phyloP scores from a whole-genome alignment of 1,284 basidiomycete genomes.

The Moniliella sp. region DNA sequence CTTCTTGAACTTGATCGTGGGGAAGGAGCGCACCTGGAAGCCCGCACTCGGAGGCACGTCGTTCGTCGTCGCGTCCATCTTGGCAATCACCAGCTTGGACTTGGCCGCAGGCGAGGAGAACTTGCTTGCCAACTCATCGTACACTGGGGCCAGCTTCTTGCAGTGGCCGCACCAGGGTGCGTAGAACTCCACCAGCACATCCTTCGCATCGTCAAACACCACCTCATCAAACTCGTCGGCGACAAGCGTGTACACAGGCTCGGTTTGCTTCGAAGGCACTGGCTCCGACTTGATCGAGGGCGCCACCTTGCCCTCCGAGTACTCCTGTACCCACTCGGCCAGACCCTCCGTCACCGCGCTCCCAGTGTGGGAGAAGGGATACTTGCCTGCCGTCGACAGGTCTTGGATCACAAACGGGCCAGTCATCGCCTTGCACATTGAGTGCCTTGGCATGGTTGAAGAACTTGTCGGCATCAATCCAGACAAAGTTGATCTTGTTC shows the following conservation, averaged over 20 bases:
- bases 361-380: conserved; percentile 52
- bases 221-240: conserved; percentile 66
- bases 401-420: conserved; percentile 91
- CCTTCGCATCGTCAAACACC: conserved; percentile 61
- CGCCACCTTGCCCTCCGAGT: conserved; percentile 50
- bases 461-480: conserved; percentile 83
- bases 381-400: conserved; percentile 62
- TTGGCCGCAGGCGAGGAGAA: conserved; percentile 50
- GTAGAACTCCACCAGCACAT: conserved; percentile 83
- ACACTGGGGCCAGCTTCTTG: conserved; percentile 83
- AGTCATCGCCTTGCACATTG: conserved; percentile 55
- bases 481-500: conserved; percentile 84
- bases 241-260: conserved; percentile 62
- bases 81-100: conserved; percentile 54
- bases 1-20: conserved; percentile 85
- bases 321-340: conserved; percentile 45
- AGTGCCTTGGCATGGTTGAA: conserved; percentile 84
- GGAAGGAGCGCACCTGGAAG: conserved; percentile 62
- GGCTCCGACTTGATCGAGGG: conserved; percentile 77
- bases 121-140: conserved; percentile 72
- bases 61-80: conserved; percentile 90
- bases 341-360: conserved; percentile 41
- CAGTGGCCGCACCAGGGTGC: conserved; percentile 62
- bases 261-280: conserved; percentile 61
- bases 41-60: conserved; percentile 68